Percentiles rank a stretch among this genome's conserved stretches.
Conservation (phyloP, 805 yeast genomes). For the Debaryomyces castellii region DNA sequence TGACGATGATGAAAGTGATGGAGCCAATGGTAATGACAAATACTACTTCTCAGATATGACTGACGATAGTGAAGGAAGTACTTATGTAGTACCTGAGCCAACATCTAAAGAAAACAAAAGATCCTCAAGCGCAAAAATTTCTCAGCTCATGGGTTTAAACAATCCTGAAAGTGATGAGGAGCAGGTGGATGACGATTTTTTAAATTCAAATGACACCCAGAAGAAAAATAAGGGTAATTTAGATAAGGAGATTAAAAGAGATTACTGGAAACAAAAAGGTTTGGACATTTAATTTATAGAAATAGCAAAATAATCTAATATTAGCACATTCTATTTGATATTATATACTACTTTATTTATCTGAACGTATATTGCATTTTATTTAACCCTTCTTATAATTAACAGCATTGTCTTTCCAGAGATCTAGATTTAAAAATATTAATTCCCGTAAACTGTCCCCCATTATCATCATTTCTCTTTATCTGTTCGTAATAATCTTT, state of each 20-base stretch:
- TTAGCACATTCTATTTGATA: no score
- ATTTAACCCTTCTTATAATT: no score
- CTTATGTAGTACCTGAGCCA: conserved; percentile 2
- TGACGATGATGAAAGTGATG: conserved; percentile 32
- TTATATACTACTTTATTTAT: not conserved
- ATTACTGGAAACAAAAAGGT: conserved; percentile 45
- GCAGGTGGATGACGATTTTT: conserved; percentile 11
- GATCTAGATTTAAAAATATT: conserved; percentile 6
- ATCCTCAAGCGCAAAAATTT: conserved; percentile 11
- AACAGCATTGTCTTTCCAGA: conserved; percentile 6
- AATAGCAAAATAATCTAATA: not conserved
- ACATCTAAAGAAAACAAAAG: conserved; percentile 1
- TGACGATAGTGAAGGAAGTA: conserved; percentile 31
- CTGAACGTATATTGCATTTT: not conserved
- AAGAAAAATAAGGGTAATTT: conserved; percentile 16
- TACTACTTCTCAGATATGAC: conserved; percentile 46
- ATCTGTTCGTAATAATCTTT: conserved; percentile 13
- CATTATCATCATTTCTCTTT: conserved; percentile 5
- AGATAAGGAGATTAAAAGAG: conserved; percentile 35
- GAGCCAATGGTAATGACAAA: conserved; percentile 37
- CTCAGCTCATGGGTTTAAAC: conserved; percentile 21
- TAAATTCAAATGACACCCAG: conserved; percentile 1
- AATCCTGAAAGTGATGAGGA: conserved; percentile 12
- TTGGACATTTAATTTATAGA: conserved; percentile 18
- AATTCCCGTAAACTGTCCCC: conserved; percentile 4